Evolutionary conservation across 805 yeast species (phyloP).

Genomic region (Ogataea allantospora): DNA sequence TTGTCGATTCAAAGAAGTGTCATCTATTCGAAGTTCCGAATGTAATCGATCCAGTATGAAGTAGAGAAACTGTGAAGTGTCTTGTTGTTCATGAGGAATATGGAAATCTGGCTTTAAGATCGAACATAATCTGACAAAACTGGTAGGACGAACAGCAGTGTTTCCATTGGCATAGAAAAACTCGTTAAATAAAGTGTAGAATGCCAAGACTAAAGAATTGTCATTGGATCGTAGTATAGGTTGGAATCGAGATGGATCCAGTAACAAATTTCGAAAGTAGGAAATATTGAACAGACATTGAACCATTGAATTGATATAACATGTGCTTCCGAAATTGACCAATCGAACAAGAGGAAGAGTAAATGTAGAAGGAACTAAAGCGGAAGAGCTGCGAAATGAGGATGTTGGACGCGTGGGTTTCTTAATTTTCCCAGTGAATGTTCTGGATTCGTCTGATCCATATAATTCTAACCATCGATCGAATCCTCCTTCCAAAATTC

Average conservation of each 20-base stretch:
- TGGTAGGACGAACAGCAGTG: slow-evolving; percentile 61
- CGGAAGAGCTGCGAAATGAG: slow-evolving; percentile 2
- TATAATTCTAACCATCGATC: slow-evolving; percentile 41
- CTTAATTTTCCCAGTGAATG: slow-evolving; percentile 14
- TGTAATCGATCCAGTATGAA: slow-evolving; percentile 66
- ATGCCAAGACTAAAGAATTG: slow-evolving; percentile 43
- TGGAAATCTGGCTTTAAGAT: slow-evolving; percentile 61
- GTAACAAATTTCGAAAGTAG: slow-evolving; percentile 48
- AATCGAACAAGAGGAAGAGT: slow-evolving; percentile 38
- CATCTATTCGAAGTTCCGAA: slow-evolving; percentile 48
- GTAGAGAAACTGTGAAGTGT: slow-evolving; percentile 73
- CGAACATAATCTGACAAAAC: slow-evolving; percentile 47
- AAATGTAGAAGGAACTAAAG: slow-evolving; percentile 1
- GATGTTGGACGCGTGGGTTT: slow-evolving; percentile 3
- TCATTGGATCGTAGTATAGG: slow-evolving; percentile 15
- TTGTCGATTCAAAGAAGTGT: slow-evolving; percentile 22
- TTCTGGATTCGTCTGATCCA: slow-evolving; percentile 26
- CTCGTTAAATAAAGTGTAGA: slow-evolving; percentile 53
- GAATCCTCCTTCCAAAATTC: slow-evolving; percentile 42
- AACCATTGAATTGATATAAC: slow-evolving; percentile 72
- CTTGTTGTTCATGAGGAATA: slow-evolving; percentile 78
- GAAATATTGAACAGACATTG: slow-evolving; percentile 64
- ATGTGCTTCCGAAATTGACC: slow-evolving; percentile 67
- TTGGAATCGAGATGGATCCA: slow-evolving; percentile 33
- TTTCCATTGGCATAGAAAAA: slow-evolving; percentile 56